phyloP scores from a whole-genome alignment of 202 grass and related monocot species.

The Elaeis oleifera region DNA sequence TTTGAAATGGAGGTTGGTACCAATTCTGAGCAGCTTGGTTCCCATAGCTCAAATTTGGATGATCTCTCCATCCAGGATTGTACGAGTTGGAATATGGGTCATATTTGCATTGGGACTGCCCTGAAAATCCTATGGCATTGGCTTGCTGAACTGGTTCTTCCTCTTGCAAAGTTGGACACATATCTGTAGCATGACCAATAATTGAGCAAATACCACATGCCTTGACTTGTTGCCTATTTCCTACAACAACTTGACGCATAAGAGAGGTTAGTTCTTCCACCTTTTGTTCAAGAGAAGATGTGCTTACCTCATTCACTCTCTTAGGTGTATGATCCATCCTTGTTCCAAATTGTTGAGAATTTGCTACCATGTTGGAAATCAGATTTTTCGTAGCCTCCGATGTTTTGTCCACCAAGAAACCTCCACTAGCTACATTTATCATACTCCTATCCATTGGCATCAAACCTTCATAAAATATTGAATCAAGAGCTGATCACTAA shows the following conservation, averaged over 20 bases:
- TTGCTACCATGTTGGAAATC: background rate
- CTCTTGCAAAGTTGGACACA: conserved; percentile 3
- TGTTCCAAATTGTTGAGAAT: background rate
- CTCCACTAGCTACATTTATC: conserved; percentile 8
- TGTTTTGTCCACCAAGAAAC: conserved; percentile 3
- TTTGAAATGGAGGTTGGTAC: background rate
- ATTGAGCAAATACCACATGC: background rate
- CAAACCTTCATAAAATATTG: too few relatives aligned
- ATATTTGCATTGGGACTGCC: background rate
- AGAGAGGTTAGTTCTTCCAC: background rate
- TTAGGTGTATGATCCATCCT: too few relatives aligned
- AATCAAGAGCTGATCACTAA: too few relatives aligned
- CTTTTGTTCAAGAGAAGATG: too few relatives aligned
- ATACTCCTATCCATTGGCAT: too few relatives aligned
- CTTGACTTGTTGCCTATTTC: background rate
- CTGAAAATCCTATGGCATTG: background rate
- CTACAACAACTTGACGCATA: background rate
- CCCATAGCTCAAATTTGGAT: conserved; percentile 12
- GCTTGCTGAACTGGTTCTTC: background rate
- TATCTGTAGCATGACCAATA: background rate
- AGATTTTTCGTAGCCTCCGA: background rate
- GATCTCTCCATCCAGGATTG: conserved; percentile 9
- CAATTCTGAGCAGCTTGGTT: too few relatives aligned
- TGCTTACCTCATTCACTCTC: conserved; percentile 6
- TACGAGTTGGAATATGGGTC: conserved; percentile 3